Base-by-base conservation (phyloP, 805 yeast species). In the Zygotorulaspora sp. region DNA sequence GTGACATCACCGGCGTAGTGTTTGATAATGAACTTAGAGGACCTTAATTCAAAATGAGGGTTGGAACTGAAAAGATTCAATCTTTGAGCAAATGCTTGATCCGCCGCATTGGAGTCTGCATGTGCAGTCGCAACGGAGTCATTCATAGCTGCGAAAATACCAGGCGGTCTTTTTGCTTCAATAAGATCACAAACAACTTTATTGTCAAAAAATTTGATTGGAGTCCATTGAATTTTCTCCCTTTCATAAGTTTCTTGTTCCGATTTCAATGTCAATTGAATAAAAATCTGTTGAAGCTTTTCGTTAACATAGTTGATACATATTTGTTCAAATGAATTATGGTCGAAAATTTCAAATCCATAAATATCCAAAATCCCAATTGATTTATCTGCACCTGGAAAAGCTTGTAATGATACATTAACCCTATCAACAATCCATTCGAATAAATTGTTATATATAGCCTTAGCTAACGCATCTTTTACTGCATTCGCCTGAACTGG, bases 1-100 rank as follows among this genome's bases (percentile, higher is more conserved):
- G 88, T 83, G 32, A 92, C 99, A 66, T 92, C 98, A 58, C 98
- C 98, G 15, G 99, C 99, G 67, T 92, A 92, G 65, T 92, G 99
- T 66, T 86, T 89, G 56, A 92, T 78, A 38, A 92, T 68, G 50
- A 92, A 92, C 61, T 92, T 90, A 22, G 80, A 75, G 46, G 84
- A 80, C 57, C 98, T 79, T 52, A 84, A 75, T 53, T 89, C 96
- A 58, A 92, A 88, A 61, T 92, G 94, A 16, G 85, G 82, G 61
- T 88, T 89, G 15, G 74, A 63, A 5, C 88, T 70, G 41, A 92
- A 84, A 78, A 85, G 72, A 50, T 87, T 84, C 54, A 92, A 71
- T 64, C 97, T 76, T 69, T 87, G 96, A 12, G 92, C 83, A 63
- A 92, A 92, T 1, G 94, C 85, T 65, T 88, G 96, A 62, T 92